Conservation (phyloP, 768 basidiomycete genomes). For the Plicaturopsis crispa region DNA sequence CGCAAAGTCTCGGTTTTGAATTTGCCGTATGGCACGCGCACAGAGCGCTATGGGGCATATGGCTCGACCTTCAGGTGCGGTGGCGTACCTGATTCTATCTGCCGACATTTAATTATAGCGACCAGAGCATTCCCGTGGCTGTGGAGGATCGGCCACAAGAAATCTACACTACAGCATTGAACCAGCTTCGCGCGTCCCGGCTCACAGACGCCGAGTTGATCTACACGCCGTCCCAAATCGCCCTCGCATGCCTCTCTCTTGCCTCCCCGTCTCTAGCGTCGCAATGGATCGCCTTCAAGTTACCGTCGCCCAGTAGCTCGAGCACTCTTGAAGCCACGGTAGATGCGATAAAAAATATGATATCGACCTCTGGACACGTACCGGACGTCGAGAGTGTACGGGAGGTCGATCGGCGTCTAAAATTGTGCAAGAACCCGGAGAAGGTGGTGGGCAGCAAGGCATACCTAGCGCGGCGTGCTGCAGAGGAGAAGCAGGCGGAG, state of each 20-base stretch:
- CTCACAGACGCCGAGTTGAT: slow-evolving; percentile 89
- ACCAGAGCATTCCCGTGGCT: slow-evolving; percentile 51
- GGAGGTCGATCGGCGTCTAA: slow-evolving; percentile 82
- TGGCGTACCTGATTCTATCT: no score
- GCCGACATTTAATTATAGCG: not conserved
- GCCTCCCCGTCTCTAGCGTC: slow-evolving; percentile 51
- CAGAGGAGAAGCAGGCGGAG: slow-evolving; percentile 61
- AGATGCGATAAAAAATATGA: slow-evolving; percentile 47
- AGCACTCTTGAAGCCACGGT: slow-evolving; percentile 27
- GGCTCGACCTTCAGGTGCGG: slow-evolving; percentile 79
- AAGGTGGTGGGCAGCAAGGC: slow-evolving; percentile 88
- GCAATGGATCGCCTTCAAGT: slow-evolving; percentile 51
- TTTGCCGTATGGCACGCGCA: slow-evolving; percentile 92
- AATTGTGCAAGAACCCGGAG: slow-evolving; percentile 91
- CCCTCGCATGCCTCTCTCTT: slow-evolving; percentile 69
- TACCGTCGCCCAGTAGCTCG: slow-evolving; percentile 10
- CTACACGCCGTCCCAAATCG: slow-evolving; percentile 91
- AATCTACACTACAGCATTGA: slow-evolving; percentile 59
- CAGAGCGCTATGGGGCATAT: slow-evolving; percentile 81
- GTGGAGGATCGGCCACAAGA: slow-evolving; percentile 39
- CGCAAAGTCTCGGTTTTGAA: slow-evolving; percentile 91
- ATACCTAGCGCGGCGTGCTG: slow-evolving; percentile 64
- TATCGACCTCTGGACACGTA: slow-evolving; percentile 44
- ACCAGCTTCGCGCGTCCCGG: slow-evolving; percentile 68
- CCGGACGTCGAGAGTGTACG: slow-evolving; percentile 82